Evolutionary conservation across 306 rosid species (phyloP), one percentile per base, ranked within the genome.

Genomic region (Elaeagnus macrophylla): DNA sequence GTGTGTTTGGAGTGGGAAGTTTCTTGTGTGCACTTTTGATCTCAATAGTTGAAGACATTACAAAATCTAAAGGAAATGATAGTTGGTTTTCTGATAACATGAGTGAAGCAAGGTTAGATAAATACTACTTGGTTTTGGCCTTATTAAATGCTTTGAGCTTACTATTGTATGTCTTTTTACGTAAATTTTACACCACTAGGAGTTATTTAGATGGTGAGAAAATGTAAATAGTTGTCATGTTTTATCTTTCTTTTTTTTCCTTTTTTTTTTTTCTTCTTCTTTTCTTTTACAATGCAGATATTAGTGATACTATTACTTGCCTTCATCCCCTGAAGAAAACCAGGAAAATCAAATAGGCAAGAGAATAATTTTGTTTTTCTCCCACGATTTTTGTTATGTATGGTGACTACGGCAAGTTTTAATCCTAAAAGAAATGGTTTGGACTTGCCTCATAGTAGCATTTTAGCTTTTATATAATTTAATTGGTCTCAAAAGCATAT

Each of bases 1-100:
- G 99, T 56, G 99, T 91, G 69, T 91, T 87, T 44, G 99, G 99
- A 4, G 93, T 87, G 17, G 99, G 99, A 54, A 82, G 99, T 76
- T 91, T 80, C 69, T 70, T 85, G 75, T 87, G 99, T 64, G 94
- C 95, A 10, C 6, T 91, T 15, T 53, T 85, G 64, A 91, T 91
- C 42, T 77, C 89, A 19, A 32, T 81, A 0, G 72, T 91, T 5
- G 96, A 91, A 52, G 61, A 68, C 1, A 51, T 60, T 51, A 80
- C 96, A 12, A 59, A 66, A 25, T 62, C 79, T 2, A 57, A 75
- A 47, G 89, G 89, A 39, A 60, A 12, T 40, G 70, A 64, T 7
- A 77, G 89, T 66, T 91, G 99, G 99, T 87, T 91, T 68, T 80
- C 81, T 8, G 96, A 91, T 67, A 77, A 87, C 64, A 84, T 87